Percentiles rank a stretch among this genome's conserved stretches.
Evolutionary conservation across 75 land plant genomes (phyloP).

Genomic region (Pinus tabuliformis): DNA sequence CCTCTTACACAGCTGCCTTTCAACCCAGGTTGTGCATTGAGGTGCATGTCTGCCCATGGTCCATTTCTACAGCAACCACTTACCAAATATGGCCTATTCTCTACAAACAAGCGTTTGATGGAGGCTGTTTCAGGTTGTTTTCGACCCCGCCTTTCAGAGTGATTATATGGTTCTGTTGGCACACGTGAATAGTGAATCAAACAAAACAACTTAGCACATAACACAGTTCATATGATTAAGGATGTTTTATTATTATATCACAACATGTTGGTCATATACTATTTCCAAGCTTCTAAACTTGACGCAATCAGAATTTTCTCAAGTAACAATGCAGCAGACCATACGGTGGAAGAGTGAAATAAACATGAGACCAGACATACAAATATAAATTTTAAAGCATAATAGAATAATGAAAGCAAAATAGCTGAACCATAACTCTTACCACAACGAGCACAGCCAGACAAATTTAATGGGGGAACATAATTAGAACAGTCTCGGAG

Average conservation of each 20-base stretch:
- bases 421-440: background rate
- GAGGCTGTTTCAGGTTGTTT: constrained; percentile 92
- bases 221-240: background rate
- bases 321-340: too few relatives aligned
- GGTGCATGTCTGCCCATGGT: constrained; percentile 4
- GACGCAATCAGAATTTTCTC: too few relatives aligned
- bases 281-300: background rate
- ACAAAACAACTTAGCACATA: background rate
- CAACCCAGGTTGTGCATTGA: constrained; percentile 9
- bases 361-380: background rate
- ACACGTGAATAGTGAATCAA: background rate
- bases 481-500: constrained; percentile 30
- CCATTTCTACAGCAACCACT: constrained; percentile 54
- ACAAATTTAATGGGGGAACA: constrained; percentile 54
- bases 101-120: constrained; percentile 75
- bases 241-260: background rate
- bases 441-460: constrained; percentile 98
- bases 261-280: background rate
- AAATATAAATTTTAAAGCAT: background rate
- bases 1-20: background rate
- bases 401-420: background rate
- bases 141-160: constrained; percentile 70
- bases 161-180: constrained; percentile 77
- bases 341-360: background rate
- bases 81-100: constrained; percentile 76